Evolutionary conservation across 1,284 basidiomycete genomes (phyloP).

Genomic region (Lentinus polychrous): DNA sequence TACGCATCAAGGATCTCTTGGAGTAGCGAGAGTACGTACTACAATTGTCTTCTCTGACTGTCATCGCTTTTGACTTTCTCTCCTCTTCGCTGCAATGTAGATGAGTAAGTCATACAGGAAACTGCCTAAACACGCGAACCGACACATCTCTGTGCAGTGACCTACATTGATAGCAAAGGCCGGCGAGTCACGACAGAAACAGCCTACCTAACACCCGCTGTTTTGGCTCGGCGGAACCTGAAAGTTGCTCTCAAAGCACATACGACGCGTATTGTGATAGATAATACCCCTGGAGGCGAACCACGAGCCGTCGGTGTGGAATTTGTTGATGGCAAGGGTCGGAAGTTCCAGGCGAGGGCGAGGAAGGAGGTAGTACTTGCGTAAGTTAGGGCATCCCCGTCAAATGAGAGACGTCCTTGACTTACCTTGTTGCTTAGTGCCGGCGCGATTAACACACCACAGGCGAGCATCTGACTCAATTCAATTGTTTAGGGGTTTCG

Average conservation of each 20-base stretch:
- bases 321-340: conserved; percentile 34
- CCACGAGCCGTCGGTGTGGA: conserved; percentile 57
- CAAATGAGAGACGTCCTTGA: background rate
- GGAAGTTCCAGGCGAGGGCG: conserved; percentile 37
- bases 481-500: background rate
- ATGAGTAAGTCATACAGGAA: background rate
- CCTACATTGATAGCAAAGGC: conserved; percentile 45
- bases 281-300: conserved; percentile 26
- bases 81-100: background rate
- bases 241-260: conserved; percentile 47
- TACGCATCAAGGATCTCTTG: conserved; percentile 39
- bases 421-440: conserved; percentile 33
- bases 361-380: conserved; percentile 57
- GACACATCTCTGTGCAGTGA: conserved; percentile 37
- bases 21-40: conserved; percentile 44
- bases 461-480: conserved; percentile 27
- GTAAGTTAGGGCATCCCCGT: conserved; percentile 29
- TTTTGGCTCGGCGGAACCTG: conserved; percentile 55
- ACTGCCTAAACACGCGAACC: background rate
- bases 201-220: conserved; percentile 57
- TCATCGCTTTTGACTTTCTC: background rate
- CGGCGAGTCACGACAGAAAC: conserved; percentile 54
- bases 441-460: conserved; percentile 58
- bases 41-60: background rate
- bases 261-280: conserved; percentile 55